A percentile compares a stretch with the other conserved stretches of the same genome.
Conservation (phyloP, 345 rosid genomes). For the Linum lewisii region DNA sequence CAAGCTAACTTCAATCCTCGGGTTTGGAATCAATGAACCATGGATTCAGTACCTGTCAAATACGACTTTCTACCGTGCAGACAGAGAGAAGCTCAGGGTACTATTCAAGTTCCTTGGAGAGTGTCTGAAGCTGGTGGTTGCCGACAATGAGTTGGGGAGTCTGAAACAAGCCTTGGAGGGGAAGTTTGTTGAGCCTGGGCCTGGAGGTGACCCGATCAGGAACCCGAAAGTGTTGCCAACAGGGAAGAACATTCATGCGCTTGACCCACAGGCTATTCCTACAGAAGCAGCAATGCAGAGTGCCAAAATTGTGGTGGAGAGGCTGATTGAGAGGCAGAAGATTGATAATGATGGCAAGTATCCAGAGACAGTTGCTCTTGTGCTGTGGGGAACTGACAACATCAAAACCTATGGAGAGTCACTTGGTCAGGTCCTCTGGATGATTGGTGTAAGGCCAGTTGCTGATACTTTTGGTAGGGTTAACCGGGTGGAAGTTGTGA, state of each 20-base stretch:
- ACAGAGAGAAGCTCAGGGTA: constrained; percentile 69
- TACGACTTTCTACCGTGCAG: constrained; percentile 85
- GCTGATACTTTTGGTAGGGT: constrained; percentile 92
- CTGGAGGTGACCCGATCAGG: constrained; percentile 96
- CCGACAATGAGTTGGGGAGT: constrained; percentile 89
- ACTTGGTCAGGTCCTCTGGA: constrained; percentile 92
- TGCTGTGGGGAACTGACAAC: constrained; percentile 96
- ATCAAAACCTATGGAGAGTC: constrained; percentile 98
- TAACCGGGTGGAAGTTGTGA: constrained; percentile 79
- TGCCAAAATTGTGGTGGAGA: constrained; percentile 82
- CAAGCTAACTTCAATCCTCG: constrained; percentile 69
- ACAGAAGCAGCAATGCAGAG: constrained; percentile 96
- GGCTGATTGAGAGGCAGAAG: constrained; percentile 86
- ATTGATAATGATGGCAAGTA: constrained; percentile 77
- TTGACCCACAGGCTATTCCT: constrained; percentile 97
- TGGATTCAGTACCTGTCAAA: constrained; percentile 81
- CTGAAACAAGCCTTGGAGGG: constrained; percentile 94
- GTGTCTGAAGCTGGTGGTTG: constrained; percentile 80
- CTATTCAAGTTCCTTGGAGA: constrained; percentile 76
- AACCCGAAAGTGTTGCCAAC: constrained; percentile 97
- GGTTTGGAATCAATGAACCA: constrained; percentile 94
- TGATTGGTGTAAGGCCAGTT: constrained; percentile 87
- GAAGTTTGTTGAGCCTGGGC: constrained; percentile 91
- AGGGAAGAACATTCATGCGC: constrained; percentile 94
- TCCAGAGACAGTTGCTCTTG: constrained; percentile 94